A percentile compares a stretch with the other conserved stretches of the same genome.
Evolutionary conservation across 2,329 filamentous ascomycete genomes (phyloP).

Genomic region (Phialophora macrospora): DNA sequence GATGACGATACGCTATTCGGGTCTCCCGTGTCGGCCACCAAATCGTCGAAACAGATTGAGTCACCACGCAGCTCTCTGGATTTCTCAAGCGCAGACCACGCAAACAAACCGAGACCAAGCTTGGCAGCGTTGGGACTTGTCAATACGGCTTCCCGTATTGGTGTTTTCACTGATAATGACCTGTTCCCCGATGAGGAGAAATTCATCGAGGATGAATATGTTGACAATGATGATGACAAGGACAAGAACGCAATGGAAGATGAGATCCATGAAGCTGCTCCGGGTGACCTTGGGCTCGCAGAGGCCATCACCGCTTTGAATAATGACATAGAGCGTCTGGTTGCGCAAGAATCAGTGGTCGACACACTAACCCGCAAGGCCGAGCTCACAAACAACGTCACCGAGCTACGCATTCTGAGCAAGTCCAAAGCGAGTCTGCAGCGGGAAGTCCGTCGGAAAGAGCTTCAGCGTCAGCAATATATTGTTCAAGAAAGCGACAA

Average conservation of each 20-base stretch:
- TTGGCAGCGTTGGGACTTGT: conserved; percentile 90
- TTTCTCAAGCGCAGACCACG: conserved; percentile 51
- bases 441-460: conserved; percentile 88
- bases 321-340: conserved; percentile 85
- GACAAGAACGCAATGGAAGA: conserved; percentile 69
- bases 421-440: conserved; percentile 95
- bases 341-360: conserved; percentile 85
- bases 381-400: conserved; percentile 94
- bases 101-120: conserved; percentile 73
- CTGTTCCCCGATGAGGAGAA: conserved; percentile 88
- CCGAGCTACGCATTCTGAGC: conserved; percentile 85
- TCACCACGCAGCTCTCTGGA: conserved; percentile 70
- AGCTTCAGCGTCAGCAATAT: conserved; percentile 95
- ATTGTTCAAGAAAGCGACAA: conserved; percentile 98
- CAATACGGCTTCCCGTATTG: conserved; percentile 81
- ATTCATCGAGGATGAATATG: conserved; percentile 82
- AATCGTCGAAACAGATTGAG: conserved; percentile 61
- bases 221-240: conserved; percentile 66
- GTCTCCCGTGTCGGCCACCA: conserved; percentile 55
- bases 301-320: conserved; percentile 91
- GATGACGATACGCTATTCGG: conserved; percentile 44
- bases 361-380: conserved; percentile 92
- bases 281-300: conserved; percentile 87
- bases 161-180: conserved; percentile 89
- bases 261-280: conserved; percentile 89